Evolutionary conservation across 768 basidiomycete genomes (phyloP).

Genomic region (Strobilomyces echinocephalus): DNA sequence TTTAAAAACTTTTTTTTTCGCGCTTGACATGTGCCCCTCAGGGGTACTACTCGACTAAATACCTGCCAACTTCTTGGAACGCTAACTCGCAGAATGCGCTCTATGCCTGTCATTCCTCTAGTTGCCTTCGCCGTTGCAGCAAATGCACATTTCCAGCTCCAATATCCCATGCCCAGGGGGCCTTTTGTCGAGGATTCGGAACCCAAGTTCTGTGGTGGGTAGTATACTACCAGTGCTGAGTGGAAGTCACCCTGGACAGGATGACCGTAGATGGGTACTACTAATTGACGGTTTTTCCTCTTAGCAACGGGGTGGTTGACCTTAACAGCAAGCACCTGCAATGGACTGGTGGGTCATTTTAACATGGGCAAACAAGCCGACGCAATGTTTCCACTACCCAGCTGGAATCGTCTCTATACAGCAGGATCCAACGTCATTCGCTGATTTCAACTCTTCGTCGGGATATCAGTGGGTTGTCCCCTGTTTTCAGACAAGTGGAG

Average conservation of each 20-base stretch:
- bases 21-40: no score
- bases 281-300: conserved; percentile 62
- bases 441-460: conserved; percentile 50
- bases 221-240: not conserved
- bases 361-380: conserved; percentile 1
- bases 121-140: conserved; percentile 40
- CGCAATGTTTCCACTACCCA: conserved; percentile 20
- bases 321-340: conserved; percentile 61
- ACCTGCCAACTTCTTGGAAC: not conserved
- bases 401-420: conserved; percentile 50
- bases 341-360: conserved; percentile 46
- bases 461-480: conserved; percentile 37
- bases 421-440: conserved; percentile 57
- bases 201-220: conserved; percentile 63
- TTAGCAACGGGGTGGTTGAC: conserved; percentile 52
- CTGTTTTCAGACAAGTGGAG: conserved; percentile 47
- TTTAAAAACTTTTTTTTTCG: no score
- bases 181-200: conserved; percentile 57
- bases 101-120: conserved; percentile 35
- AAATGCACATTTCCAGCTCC: conserved; percentile 75
- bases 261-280: conserved; percentile 58
- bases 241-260: not conserved
- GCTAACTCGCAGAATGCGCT: no score
- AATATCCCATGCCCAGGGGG: conserved; percentile 72
- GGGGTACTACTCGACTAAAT: no score